Percentiles rank a stretch among this genome's conserved stretches.
Evolutionary conservation across 805 yeast genomes (phyloP).

Genomic region (Tanozyma kutaoensis): DNA sequence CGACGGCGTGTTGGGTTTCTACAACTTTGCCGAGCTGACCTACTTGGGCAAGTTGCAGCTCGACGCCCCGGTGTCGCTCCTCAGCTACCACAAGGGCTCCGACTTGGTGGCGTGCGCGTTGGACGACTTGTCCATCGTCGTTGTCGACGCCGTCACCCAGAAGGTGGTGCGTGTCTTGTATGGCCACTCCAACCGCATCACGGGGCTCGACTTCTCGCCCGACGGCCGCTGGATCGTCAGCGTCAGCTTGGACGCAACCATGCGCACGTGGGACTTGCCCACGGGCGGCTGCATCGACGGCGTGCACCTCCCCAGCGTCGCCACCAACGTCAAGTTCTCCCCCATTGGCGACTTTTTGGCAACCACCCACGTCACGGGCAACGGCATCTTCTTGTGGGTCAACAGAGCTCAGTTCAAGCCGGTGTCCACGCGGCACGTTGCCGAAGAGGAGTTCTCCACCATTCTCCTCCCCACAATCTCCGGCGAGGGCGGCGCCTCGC

Average conservation of each 20-base stretch:
- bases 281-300: conserved; percentile 97
- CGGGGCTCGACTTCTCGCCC: conserved; percentile 81
- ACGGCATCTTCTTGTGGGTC: conserved; percentile 89
- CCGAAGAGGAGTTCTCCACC: conserved; percentile 57
- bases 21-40: conserved; percentile 65
- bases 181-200: conserved; percentile 85
- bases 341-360: conserved; percentile 86
- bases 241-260: conserved; percentile 69
- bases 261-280: conserved; percentile 95
- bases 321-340: conserved; percentile 67
- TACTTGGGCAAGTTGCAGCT: conserved; percentile 54
- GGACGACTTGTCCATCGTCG: conserved; percentile 75
- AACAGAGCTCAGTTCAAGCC: conserved; percentile 75
- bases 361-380: conserved; percentile 81
- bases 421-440: conserved; percentile 61
- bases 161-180: conserved; percentile 73
- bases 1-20: conserved; percentile 82
- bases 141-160: conserved; percentile 72
- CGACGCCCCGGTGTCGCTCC: conserved; percentile 63
- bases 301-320: conserved; percentile 62
- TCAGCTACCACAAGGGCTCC: conserved; percentile 71
- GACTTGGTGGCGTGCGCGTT: conserved; percentile 76
- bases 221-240: conserved; percentile 93
- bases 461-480: conserved; percentile 62
- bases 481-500: conserved; percentile 61